Evolutionary conservation across 73 alveolate genomes (phyloP).

Genomic region (Tetrahymena borealis): DNA sequence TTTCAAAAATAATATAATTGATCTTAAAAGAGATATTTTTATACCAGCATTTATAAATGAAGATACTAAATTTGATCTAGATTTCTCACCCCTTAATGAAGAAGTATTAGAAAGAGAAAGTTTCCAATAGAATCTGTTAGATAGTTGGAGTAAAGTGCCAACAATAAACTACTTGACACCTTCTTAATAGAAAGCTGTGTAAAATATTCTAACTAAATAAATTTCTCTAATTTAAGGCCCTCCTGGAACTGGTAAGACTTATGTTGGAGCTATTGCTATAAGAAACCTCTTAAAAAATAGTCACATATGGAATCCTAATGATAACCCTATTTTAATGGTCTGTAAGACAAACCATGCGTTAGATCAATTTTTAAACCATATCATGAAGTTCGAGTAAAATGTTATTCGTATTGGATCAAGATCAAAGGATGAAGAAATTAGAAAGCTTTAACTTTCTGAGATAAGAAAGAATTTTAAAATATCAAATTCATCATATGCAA

Average conservation of each 20-base stretch:
- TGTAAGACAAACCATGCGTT: conserved; percentile 83
- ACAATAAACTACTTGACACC: not conserved
- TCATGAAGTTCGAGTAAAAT: conserved; percentile 45
- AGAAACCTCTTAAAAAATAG: conserved; percentile 34
- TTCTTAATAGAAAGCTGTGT: conserved; percentile 43
- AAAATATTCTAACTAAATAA: conserved; percentile 39
- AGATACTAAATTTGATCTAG: not conserved
- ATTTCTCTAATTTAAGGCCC: conserved; percentile 78
- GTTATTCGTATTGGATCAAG: conserved; percentile 78
- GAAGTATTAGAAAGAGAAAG: not conserved
- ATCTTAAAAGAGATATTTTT: not conserved
- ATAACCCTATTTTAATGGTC: conserved; percentile 59
- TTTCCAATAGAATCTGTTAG: not conserved
- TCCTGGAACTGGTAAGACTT: conserved; percentile 85
- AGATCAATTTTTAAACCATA: conserved; percentile 57
- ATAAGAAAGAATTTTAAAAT: not conserved
- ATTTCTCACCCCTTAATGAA: not conserved
- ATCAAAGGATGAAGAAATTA: conserved; percentile 44
- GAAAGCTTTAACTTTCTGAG: not conserved
- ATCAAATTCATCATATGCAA: not conserved
- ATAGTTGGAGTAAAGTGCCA: not conserved
- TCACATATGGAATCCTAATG: conserved; percentile 3
- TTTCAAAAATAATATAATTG: not conserved
- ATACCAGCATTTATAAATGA: not conserved
- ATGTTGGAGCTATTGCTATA: conserved; percentile 54